Evolutionary conservation across 2,329 filamentous ascomycete genomes (phyloP).

Genomic region (Alternaria sp.): DNA sequence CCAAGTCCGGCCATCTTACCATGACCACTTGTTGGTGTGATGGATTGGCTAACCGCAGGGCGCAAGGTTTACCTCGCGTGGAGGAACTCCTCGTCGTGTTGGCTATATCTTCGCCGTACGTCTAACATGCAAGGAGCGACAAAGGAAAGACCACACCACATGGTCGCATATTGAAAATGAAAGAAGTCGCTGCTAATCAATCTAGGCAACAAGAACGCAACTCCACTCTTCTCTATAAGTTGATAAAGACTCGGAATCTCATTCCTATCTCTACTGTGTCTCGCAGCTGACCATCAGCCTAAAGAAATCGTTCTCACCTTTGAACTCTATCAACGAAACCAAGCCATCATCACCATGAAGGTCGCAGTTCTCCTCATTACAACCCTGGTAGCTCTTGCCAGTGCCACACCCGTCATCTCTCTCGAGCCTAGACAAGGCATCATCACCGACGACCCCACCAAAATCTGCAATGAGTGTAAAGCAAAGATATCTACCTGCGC

Average conservation of each 20-base stretch:
- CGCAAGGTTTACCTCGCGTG: background rate
- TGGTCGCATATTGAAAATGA: background rate
- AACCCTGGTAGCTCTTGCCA: background rate
- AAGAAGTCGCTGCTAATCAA: background rate
- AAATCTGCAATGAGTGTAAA: background rate
- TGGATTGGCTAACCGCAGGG: background rate
- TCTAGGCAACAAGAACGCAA: background rate
- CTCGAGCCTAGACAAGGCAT: background rate
- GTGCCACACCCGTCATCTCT: background rate
- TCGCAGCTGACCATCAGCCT: background rate
- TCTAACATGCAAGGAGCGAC: background rate
- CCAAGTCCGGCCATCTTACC: background rate
- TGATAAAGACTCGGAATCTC: background rate
- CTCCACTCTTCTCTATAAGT: background rate
- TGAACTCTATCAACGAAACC: background rate
- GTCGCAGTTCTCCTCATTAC: background rate
- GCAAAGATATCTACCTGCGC: background rate
- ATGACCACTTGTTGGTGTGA: background rate
- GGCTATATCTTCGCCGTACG: background rate
- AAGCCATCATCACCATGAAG: background rate
- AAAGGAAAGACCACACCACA: background rate
- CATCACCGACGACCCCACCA: background rate
- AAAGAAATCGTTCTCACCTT: background rate
- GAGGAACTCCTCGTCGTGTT: background rate
- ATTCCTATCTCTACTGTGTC: background rate